Base-by-base conservation (phyloP, 2,329 filamentous ascomycete species). In the Cyanodermella asteris region DNA sequence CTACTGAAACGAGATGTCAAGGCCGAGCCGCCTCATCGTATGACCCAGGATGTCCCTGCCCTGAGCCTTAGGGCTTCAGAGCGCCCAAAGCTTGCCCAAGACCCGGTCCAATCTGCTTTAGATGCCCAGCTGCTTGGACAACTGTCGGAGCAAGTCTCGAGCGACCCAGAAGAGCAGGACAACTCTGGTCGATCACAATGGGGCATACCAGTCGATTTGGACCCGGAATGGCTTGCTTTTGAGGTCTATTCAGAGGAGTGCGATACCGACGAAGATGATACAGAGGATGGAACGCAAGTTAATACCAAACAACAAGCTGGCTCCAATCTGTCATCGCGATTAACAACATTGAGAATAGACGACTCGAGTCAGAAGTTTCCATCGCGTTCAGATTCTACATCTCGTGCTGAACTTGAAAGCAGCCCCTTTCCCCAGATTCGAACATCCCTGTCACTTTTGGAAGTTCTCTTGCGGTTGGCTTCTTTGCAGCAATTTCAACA, bases 401-500 rank as follows among this genome's bases (percentile, higher is more conserved):
- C 31, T 19, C 49, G 49, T 8, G 61, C 56, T 3, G 58, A 58
- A 3, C 59, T 64, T 31, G 51, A 53, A 14, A 47, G 53, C n/a
- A 58, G 25, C 12, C 20, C 20, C 20, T 21, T 30, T 25, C 38
- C 25, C 31, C 36, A 29, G 15, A 63, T 75, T 36, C 64, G 63
- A 27, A 72, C 69, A 1, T 74, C 67, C 0, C 55, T 78, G 5
- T 91, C 82, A 2, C 63, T 91, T 6, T 64, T 93, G 27, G 82
- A 93, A 46, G 87, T 84, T 56, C 57, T 91, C 16, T 64, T 91
- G 23, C 77, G 84, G 20, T 61, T 93, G 23, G 72, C 75, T 4
- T 78, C 80, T 13, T 63, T 91, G 9, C 82, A 91, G 43, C 80
- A 91, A 51, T 91, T 87, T 45, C 76, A 91, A 43, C 82, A 93